Evolutionary conservation across 2,329 filamentous ascomycete species (phyloP).

Genomic region (Bipolaris sorokiniana): DNA sequence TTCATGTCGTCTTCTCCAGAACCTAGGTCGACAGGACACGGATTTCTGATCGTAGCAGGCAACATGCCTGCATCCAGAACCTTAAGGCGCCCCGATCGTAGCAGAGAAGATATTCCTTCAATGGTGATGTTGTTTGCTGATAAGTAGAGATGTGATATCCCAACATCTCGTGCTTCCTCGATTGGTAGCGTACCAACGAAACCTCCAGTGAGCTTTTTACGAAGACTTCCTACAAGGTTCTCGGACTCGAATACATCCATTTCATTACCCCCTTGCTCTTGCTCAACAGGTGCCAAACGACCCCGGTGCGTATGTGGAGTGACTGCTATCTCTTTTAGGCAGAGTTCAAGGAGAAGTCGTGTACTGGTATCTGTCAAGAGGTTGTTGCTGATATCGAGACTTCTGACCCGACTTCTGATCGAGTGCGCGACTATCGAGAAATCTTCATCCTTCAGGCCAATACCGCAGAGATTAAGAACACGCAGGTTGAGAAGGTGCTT

Average conservation of each 20-base stretch:
- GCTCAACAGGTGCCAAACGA: constrained; percentile 30
- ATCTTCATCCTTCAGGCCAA: constrained; percentile 61
- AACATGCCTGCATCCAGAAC: constrained; percentile 63
- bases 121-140: constrained; percentile 62
- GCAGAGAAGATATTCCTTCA: constrained; percentile 61
- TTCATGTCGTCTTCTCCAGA: constrained; percentile 27
- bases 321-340: constrained; percentile 49
- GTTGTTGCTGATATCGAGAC: constrained; percentile 65
- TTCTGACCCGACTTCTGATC: constrained; percentile 60
- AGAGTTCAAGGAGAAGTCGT: constrained; percentile 58
- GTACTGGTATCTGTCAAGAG: constrained; percentile 62
- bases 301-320: constrained; percentile 17
- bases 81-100: constrained; percentile 59
- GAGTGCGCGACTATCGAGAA: constrained; percentile 59
- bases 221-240: constrained; percentile 60
- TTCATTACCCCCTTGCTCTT: constrained; percentile 46
- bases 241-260: constrained; percentile 46
- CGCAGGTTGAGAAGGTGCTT: constrained; percentile 58
- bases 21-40: background rate
- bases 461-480: constrained; percentile 62
- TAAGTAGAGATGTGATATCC: constrained; percentile 66
- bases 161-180: constrained; percentile 60
- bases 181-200: constrained; percentile 62
- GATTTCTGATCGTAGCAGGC: constrained; percentile 27
- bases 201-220: constrained; percentile 44